Base-by-base conservation (phyloP, 495 filamentous ascomycete genomes). In the Acidomyces sp. region DNA sequence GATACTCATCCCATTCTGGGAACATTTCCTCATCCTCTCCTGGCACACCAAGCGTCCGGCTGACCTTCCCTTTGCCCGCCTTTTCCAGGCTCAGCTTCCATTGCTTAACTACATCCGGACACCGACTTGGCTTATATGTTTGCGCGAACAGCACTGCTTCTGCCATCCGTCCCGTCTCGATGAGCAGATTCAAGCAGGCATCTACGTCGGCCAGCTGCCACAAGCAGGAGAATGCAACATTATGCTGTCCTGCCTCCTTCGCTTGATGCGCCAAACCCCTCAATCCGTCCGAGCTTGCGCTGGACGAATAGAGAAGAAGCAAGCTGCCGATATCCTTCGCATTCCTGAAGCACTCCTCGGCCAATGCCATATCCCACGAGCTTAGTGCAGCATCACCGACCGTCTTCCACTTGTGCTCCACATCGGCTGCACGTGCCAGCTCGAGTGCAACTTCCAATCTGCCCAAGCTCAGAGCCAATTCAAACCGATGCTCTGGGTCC, bases 401-500 rank as follows among this genome's bases (percentile, higher is more conserved):
- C 1, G 72, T 84, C 68, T 95, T 95, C 88, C 88, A 97, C 61
- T 92, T 90, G 62, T 95, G 92, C 57, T 97, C 90, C 5, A 76
- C 80, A 39, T 93, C 80, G 0, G 84, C 77, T 55, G 82, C 66
- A 26, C 75, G 69, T 1, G 87, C 86, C n/a, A 96, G 76, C 25
- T 82, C 74, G 0, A 90, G 71, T 12, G 88, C 90, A 47, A 85
- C 81, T 18, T 82, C 71, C 21, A 95, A 77, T 42, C 88, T 77
- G 49, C 77, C 82, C 9, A 97, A 74, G 3, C 75, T 67, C 25
- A 97, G 70, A 1, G 92, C 82, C 6, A 99, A 69, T 34, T 99
- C 90, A 56, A 99, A 96, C 49, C 88, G 85, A 62, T 99, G 90
- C 60, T 99, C 90, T 1, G 80, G 72, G 55, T 99, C 90, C 0